phyloP scores from a whole-genome alignment of 2,329 filamentous ascomycete genomes.

The Ophiostoma himal-ulmi region DNA sequence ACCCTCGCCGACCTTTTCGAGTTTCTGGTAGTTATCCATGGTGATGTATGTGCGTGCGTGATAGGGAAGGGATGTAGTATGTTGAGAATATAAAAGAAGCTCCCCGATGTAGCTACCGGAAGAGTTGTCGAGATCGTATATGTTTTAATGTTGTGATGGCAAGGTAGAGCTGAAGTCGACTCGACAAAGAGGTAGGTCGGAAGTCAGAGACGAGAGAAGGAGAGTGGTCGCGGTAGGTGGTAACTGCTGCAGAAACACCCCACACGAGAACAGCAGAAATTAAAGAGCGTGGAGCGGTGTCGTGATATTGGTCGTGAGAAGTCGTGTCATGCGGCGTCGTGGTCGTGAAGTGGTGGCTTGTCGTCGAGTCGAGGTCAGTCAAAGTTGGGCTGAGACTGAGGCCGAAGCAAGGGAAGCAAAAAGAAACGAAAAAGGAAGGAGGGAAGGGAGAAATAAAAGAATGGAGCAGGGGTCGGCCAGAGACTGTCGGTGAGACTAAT shows the following conservation, averaged over 20 bases:
- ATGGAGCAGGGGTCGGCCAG: conserved; percentile 16
- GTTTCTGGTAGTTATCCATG: conserved; percentile 91
- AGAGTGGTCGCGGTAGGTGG: neutral
- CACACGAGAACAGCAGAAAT: conserved; percentile 8
- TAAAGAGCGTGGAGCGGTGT: conserved; percentile 4
- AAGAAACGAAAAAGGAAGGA: neutral
- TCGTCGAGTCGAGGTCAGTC: conserved; percentile 3
- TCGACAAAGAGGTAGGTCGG: neutral
- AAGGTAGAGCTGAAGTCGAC: neutral
- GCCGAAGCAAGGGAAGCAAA: neutral
- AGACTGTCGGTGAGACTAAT: conserved; percentile 6
- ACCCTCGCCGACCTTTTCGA: conserved; percentile 92
- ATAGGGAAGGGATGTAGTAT: neutral
- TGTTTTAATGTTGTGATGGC: neutral
- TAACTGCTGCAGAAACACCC: conserved; percentile 4
- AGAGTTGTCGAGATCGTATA: neutral
- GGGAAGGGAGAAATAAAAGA: neutral
- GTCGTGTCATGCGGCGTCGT: conserved; percentile 18
- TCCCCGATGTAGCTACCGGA: neutral
- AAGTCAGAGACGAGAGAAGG: neutral
- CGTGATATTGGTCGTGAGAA: conserved; percentile 12
- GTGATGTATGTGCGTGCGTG: neutral
- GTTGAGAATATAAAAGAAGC: neutral
- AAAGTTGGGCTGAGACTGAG: neutral
- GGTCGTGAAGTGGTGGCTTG: conserved; percentile 11